These are phyloP conservation scores for Westerdykella aurantiaca DNA, from an alignment of 2,329 filamentous ascomycete species.

Conservation along the genomic window DNA sequence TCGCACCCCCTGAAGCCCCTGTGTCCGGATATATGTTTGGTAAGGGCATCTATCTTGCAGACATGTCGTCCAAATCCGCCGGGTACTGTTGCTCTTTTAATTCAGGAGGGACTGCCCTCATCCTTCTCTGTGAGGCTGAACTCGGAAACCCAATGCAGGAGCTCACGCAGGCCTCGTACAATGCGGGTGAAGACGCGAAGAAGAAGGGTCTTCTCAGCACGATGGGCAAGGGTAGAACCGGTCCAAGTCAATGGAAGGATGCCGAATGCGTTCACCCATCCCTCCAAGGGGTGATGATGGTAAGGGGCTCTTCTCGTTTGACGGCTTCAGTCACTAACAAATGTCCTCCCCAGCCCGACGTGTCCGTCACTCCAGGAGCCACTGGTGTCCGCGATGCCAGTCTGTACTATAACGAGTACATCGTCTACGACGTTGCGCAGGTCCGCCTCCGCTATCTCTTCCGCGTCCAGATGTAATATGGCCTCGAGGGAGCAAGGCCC, in stretches of 20 bases:
- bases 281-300: conserved; percentile 65
- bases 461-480: conserved; percentile 44
- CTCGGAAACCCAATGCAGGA: conserved; percentile 69
- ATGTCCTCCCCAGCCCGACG: conserved; percentile 15
- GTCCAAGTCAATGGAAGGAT: conserved; percentile 70
- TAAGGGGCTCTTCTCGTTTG: conserved; percentile 35
- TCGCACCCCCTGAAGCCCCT: conserved; percentile 78
- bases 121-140: conserved; percentile 80
- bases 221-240: conserved; percentile 60
- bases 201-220: conserved; percentile 59
- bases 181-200: conserved; percentile 60
- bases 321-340: conserved; percentile 6
- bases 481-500: too few species aligned
- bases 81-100: conserved; percentile 62
- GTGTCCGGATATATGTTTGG: conserved; percentile 81
- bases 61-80: conserved; percentile 73
- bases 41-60: conserved; percentile 83
- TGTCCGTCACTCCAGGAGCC: conserved; percentile 39
- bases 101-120: conserved; percentile 64
- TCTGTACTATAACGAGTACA: conserved; percentile 68
- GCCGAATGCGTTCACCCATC: conserved; percentile 59
- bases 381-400: conserved; percentile 45
- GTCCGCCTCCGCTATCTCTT: conserved; percentile 66
- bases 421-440: conserved; percentile 64
- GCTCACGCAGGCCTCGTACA: conserved; percentile 53